Evolutionary conservation across 208 protist species (phyloP).

Genomic region (Phytomonas sp.): DNA sequence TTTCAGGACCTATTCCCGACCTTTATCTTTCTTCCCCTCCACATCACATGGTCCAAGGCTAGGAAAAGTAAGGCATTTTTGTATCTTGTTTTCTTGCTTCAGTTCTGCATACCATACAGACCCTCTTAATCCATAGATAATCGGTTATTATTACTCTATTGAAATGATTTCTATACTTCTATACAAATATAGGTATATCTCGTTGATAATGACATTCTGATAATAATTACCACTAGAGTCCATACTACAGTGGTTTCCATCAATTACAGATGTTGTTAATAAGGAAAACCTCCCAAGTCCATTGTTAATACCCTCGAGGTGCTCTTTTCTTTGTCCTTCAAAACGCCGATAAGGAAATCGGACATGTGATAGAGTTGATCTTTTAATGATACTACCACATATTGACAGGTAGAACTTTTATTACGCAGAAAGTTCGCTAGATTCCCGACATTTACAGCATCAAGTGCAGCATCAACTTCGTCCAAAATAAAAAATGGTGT

Average conservation of each 20-base stretch:
- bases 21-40: not conserved
- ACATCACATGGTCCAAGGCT: not conserved
- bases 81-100: not conserved
- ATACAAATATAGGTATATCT: not conserved
- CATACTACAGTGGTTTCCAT: not conserved
- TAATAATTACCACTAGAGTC: not conserved
- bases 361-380: constrained; percentile 94
- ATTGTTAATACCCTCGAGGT: constrained; percentile 79
- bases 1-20: not conserved
- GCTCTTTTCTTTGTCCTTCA: constrained; percentile 84
- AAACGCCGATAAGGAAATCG: constrained; percentile 94
- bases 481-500: constrained; percentile 99
- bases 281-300: constrained; percentile 81
- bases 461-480: constrained; percentile 98
- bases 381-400: constrained; percentile 97
- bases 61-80: not conserved
- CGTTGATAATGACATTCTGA: not conserved
- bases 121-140: not conserved
- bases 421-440: constrained; percentile 91
- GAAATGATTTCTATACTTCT: constrained; percentile 3
- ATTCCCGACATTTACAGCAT: constrained; percentile 95
- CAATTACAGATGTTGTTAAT: constrained; percentile 21
- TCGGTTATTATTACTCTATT: not conserved
- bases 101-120: not conserved
- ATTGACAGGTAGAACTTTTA: constrained; percentile 86